Base-by-base conservation (phyloP, 176 grass and related monocot genomes). In the Avena eriantha region DNA sequence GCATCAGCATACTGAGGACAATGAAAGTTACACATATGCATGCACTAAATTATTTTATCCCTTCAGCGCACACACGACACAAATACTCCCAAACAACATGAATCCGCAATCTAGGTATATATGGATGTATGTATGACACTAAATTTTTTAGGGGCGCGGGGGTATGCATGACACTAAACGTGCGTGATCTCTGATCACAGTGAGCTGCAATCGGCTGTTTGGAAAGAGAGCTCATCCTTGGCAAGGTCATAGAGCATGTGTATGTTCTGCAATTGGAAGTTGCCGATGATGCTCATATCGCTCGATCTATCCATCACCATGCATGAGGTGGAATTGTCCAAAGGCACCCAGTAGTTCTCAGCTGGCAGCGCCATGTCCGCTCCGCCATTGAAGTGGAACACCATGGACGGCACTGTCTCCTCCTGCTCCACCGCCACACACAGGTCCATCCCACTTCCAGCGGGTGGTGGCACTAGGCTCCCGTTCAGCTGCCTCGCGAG, bases 201-300 rank as follows among this genome's bases (percentile, higher is more conserved):
- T 0, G 48, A 19, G 75, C 61, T 79, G 84, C 84, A 86, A 3
- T 69, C 46, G 1, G 75, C 34, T 7, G n/a, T 3, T 23, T 79
- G 75, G 84, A 86, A 86, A 22, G 61, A 86, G 49, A 86, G 3
- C 10, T 18, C 15, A 0, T 50, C 84, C 0, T 8, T 41, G 75
- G 21, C 84, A 12, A 69, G 9, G 45, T 47, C 45, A 1, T 47
- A 47, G 45, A 47, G 45, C 8, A 47, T 7, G 45, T 47, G 45
- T 47, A 16, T 78, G 84, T 78, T 59, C 84, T 79, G 84, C 51
- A 71, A 65, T 34, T 59, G 50, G 65, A 12, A 86, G 76, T 80
- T 80, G 84, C 76, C 84, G 51, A 86, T 72, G 10, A 79, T 1
- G 21, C 48, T 79, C 1, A 0, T 4, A 1, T 8, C 10, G 1